Conservation (phyloP, 2,329 filamentous ascomycete species). For the Neospermospora avenae region DNA sequence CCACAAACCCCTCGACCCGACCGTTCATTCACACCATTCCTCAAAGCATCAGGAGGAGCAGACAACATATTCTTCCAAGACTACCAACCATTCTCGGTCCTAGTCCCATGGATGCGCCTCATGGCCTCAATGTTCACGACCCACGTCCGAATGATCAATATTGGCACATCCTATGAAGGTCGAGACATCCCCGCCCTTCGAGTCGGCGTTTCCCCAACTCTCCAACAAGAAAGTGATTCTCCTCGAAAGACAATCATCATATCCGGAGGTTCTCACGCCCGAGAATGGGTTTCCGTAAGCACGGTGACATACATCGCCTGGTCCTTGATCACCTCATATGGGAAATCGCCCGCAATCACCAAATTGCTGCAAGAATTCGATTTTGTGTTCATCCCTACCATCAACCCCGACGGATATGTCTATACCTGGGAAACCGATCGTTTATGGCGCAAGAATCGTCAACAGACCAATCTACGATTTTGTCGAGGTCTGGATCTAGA, state of each 20-base stretch:
- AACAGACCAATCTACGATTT: conserved; percentile 76
- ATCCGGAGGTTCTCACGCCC: conserved; percentile 82
- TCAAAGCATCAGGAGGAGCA: conserved; percentile 34
- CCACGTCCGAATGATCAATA: conserved; percentile 67
- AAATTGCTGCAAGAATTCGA: conserved; percentile 81
- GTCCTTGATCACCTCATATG: conserved; percentile 79
- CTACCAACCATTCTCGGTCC: conserved; percentile 81
- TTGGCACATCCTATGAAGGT: conserved; percentile 86
- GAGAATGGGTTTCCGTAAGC: conserved; percentile 94
- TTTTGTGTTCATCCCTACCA: conserved; percentile 79
- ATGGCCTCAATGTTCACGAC: conserved; percentile 87
- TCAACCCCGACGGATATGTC: conserved; percentile 92
- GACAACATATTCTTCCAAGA: conserved; percentile 86
- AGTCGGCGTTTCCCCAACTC: conserved; percentile 60
- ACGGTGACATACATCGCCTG: conserved; percentile 91
- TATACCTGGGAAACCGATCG: conserved; percentile 92
- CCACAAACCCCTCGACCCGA: conserved; percentile 24
- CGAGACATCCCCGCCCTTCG: conserved; percentile 80
- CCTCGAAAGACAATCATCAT: conserved; percentile 76
- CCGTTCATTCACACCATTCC: conserved; percentile 33
- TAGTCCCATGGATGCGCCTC: conserved; percentile 83
- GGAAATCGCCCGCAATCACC: conserved; percentile 67
- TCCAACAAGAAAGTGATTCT: conserved; percentile 41
- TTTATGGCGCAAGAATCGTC: conserved; percentile 91
- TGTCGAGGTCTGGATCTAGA: conserved; percentile 89